A percentile compares a stretch with the other conserved stretches of the same genome.
Evolutionary conservation across 1,139 yeast genomes (phyloP).

Genomic region (Sugiyamaella paludigena): DNA sequence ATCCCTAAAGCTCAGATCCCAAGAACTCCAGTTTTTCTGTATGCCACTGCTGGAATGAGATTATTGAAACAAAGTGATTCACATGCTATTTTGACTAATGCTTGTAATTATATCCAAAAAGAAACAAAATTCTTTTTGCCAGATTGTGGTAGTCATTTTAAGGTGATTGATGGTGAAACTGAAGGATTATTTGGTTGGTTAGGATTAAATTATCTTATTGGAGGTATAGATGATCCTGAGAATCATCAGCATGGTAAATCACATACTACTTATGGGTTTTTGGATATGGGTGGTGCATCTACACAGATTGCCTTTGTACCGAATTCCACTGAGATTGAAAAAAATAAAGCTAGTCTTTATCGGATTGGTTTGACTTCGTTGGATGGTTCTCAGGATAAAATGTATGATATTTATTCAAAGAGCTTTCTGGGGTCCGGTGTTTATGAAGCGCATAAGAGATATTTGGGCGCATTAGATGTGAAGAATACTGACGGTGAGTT

Average conservation of each 20-base stretch:
- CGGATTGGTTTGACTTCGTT: slow-evolving; percentile 48
- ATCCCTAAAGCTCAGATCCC: slow-evolving; percentile 64
- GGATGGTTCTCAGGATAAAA: slow-evolving; percentile 32
- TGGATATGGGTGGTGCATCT: slow-evolving; percentile 90
- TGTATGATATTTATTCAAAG: slow-evolving; percentile 55
- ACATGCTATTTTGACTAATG: slow-evolving; percentile 47
- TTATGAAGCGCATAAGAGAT: slow-evolving; percentile 60
- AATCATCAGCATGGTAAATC: slow-evolving; percentile 51
- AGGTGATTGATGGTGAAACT: slow-evolving; percentile 69
- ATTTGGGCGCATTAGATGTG: slow-evolving; percentile 36
- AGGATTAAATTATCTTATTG: slow-evolving; percentile 66
- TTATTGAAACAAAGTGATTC: slow-evolving; percentile 57
- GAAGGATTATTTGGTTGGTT: slow-evolving; percentile 87
- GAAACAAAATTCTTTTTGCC: slow-evolving; percentile 60
- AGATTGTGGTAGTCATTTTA: slow-evolving; percentile 52
- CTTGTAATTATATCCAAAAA: slow-evolving; percentile 54
- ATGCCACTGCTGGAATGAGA: slow-evolving; percentile 82
- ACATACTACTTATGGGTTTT: slow-evolving; percentile 65
- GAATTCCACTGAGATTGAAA: slow-evolving; percentile 50
- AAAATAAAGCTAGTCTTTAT: slow-evolving; percentile 56
- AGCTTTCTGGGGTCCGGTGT: slow-evolving; percentile 76
- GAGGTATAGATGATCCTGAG: slow-evolving; percentile 51
- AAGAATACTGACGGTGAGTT: slow-evolving; percentile 18
- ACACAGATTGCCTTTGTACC: slow-evolving; percentile 83
- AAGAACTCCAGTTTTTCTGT: slow-evolving; percentile 74